Evolutionary conservation across 768 basidiomycete genomes (phyloP), one percentile per base, ranked within the genome.

Genomic region (Podaxis carcinomalis): DNA sequence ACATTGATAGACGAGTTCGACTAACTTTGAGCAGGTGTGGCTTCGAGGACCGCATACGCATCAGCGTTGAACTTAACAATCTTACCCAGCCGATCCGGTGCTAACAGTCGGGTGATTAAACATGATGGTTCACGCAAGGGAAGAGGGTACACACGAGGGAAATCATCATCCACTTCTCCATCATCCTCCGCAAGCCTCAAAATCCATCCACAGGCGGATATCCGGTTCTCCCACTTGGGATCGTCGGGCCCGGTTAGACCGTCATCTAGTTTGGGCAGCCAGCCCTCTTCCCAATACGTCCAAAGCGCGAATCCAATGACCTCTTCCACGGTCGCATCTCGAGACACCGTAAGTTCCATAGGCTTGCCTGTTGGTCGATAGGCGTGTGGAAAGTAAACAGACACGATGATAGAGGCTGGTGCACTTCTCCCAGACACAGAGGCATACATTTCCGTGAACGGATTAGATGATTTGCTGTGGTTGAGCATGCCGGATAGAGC

Each of bases 161-260:
- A 98, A 75, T 99, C 97, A 71, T 98, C 97, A 70, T 99, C 97
- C 0, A 98, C 93, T 72, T 98, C 96, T 14, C 97, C 97, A 71
- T 98, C 95, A 49, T 95, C 92, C 68, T 99, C 97, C 1, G 94
- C 92, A 57, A 98, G 94, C 61, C 93, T 79, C 74, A 99, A 72
- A 40, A 93, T 88, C 96, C 97, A 99, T 1, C 93, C 94, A 3
- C 91, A 79, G 0, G 92, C 90, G 49, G 86, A 89, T 51, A 93
- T 76, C 64, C 75, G 78, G 1, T 78, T 78, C 16, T 77, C 75
- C 73, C 83, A 78, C 67, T 81, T 85, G 36, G 83, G 80, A 63
- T 92, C 88, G 27, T 85, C 82, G 63, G 85, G 84, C 3, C 79
- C 82, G 37, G 70, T 77, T 54, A 87, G 63, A 1, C 80, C 88